Percentiles rank a stretch among this genome's conserved stretches.
Conservation (phyloP, 306 rosid species). For the Cercis canadensis region DNA sequence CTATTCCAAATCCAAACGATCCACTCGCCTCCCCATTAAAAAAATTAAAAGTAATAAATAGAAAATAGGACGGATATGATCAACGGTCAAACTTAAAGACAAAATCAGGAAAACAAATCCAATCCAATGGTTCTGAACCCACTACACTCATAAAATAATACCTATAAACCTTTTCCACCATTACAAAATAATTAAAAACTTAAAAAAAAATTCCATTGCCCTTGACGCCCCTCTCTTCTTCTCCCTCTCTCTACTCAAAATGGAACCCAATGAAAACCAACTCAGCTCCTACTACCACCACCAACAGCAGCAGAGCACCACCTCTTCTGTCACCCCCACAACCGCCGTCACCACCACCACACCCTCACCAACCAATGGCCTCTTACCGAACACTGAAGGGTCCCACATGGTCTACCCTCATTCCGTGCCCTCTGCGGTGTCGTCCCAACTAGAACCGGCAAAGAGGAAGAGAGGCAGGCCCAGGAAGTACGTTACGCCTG, state of each 20-base stretch:
- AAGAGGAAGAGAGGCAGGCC: constrained; percentile 94
- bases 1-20: too few relatives aligned
- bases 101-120: constrained; percentile 23
- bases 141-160: constrained; percentile 14
- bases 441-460: constrained; percentile 63
- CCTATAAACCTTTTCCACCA: constrained; percentile 38
- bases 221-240: constrained; percentile 33
- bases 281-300: constrained; percentile 77
- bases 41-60: background rate
- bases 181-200: constrained; percentile 15
- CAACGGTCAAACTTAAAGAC: constrained; percentile 25
- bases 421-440: constrained; percentile 71
- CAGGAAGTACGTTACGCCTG: constrained; percentile 85
- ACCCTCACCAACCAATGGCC: constrained; percentile 69
- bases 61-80: constrained; percentile 1
- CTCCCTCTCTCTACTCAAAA: constrained; percentile 42
- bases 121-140: constrained; percentile 44
- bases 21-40: background rate
- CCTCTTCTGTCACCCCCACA: constrained; percentile 38
- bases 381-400: constrained; percentile 54
- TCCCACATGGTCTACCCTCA: constrained; percentile 75
- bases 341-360: constrained; percentile 40
- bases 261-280: constrained; percentile 94
- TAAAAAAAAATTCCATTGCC: constrained; percentile 43
- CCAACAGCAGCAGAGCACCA: constrained; percentile 36